phyloP scores from a whole-genome alignment of 208 protist species.

The Acanthamoeba sp. region DNA sequence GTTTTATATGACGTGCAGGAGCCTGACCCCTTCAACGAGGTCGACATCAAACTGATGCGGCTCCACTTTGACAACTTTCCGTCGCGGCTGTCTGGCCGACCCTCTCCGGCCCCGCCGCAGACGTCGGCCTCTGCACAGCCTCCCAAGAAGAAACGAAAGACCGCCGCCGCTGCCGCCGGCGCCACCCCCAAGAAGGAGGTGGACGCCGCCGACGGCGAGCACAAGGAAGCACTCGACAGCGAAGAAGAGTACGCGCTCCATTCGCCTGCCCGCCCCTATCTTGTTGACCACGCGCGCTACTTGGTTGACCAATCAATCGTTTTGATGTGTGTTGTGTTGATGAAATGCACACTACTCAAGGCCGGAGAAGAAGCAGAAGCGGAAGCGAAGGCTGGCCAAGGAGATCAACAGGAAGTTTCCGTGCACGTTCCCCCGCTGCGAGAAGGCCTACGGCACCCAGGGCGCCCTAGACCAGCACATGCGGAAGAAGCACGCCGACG shows the following conservation, averaged over 20 bases:
- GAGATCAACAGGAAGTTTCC: neutral
- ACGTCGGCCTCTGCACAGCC: neutral
- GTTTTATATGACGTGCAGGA: neutral
- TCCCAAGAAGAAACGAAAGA: neutral
- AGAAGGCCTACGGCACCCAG: slow-evolving; percentile 31
- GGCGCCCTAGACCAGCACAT: neutral
- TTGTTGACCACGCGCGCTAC: too few species aligned
- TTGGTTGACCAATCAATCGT: too few species aligned
- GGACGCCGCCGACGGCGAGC: neutral
- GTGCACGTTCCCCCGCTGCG: neutral
- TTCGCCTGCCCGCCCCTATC: too few species aligned
- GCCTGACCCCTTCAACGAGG: neutral
- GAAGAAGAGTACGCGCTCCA: neutral
- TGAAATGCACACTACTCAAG: neutral
- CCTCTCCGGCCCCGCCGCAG: neutral
- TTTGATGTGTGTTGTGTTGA: too few species aligned
- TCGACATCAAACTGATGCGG: neutral
- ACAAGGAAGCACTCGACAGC: neutral
- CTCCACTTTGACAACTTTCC: neutral
- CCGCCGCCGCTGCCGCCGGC: too few species aligned
- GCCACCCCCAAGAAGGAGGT: neutral
- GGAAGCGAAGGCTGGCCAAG: neutral
- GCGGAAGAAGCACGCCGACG: neutral
- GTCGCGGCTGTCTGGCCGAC: neutral
- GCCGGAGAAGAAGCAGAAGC: neutral